Conservation (phyloP, 768 basidiomycete genomes). For the Phylloporus scabripes region DNA sequence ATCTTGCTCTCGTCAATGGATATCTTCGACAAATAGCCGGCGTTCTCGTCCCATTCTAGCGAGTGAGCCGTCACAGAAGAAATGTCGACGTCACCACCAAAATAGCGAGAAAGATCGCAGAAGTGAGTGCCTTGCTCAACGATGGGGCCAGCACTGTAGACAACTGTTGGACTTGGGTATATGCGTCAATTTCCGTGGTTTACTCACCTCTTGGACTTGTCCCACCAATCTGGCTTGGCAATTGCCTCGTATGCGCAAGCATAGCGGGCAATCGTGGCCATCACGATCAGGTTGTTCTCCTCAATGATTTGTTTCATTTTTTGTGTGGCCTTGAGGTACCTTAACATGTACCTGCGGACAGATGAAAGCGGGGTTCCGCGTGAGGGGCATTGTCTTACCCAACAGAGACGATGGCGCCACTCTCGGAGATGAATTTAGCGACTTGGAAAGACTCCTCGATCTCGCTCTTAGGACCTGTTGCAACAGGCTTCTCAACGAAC, state of each 20-base stretch:
- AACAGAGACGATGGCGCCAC: slow-evolving; percentile 78
- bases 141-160: slow-evolving; percentile 63
- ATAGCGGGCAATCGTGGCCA: slow-evolving; percentile 94
- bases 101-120: slow-evolving; percentile 94
- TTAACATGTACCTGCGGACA: slow-evolving; percentile 74
- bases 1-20: slow-evolving; percentile 81
- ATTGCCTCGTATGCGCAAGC: slow-evolving; percentile 82
- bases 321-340: slow-evolving; percentile 90
- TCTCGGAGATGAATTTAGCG: slow-evolving; percentile 63
- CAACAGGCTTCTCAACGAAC: slow-evolving; percentile 91
- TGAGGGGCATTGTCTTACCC: slow-evolving; percentile 48
- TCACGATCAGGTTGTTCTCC: slow-evolving; percentile 90
- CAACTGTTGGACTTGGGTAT: slow-evolving; percentile 3
- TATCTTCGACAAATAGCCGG: slow-evolving; percentile 79
- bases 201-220: slow-evolving; percentile 81
- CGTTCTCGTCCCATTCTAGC: slow-evolving; percentile 87
- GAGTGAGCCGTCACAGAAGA: slow-evolving; percentile 77
- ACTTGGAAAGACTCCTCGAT: slow-evolving; percentile 66
- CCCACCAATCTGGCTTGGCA: slow-evolving; percentile 88
- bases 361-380: background rate
- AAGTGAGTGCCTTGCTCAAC: slow-evolving; percentile 96
- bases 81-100: slow-evolving; percentile 93
- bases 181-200: slow-evolving; percentile 1
- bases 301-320: slow-evolving; percentile 95
- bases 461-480: slow-evolving; percentile 69